These are phyloP conservation scores for Peniophora sp. DNA, from an alignment of 1,284 basidiomycete species.

Conservation along the genomic window DNA sequence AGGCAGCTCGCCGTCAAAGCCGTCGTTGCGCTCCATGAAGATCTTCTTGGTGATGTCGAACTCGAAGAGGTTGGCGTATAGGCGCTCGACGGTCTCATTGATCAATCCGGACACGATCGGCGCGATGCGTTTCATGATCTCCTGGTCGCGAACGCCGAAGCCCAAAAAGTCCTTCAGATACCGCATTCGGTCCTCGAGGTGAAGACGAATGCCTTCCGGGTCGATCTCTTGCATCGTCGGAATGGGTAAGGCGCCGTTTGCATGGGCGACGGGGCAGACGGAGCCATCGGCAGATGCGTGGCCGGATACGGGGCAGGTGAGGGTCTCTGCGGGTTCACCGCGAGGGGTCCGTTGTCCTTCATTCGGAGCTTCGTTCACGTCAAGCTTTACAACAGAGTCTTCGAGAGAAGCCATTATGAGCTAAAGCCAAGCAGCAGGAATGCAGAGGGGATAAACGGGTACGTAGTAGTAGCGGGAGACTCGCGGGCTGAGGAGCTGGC, in stretches of 20 bases:
- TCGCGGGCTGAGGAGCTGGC: too few relatives aligned
- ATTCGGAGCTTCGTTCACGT: too few relatives aligned
- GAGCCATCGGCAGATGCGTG: neutral
- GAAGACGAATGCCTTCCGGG: slow-evolving; percentile 21
- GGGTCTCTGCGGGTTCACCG: neutral
- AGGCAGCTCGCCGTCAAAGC: slow-evolving; percentile 28
- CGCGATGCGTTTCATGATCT: slow-evolving; percentile 30
- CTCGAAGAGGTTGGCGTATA: slow-evolving; percentile 39
- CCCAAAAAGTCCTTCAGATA: slow-evolving; percentile 39
- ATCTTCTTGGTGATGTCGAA: slow-evolving; percentile 39
- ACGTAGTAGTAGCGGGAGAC: too few relatives aligned
- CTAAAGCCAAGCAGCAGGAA: too few relatives aligned
- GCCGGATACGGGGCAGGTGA: neutral
- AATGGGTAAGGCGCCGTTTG: neutral
- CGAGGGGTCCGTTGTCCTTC: too few relatives aligned
- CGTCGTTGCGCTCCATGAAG: slow-evolving; percentile 13
- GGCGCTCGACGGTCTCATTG: slow-evolving; percentile 32
- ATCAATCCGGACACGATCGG: slow-evolving; percentile 34
- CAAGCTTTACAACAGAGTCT: too few relatives aligned
- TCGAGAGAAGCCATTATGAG: too few relatives aligned
- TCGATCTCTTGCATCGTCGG: slow-evolving; percentile 21
- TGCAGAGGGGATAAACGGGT: too few relatives aligned
- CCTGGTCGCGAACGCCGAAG: slow-evolving; percentile 33
- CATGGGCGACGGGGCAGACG: neutral
- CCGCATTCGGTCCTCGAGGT: slow-evolving; percentile 24